Evolutionary conservation across 2,329 filamentous ascomycete genomes (phyloP).

Genomic region (Trichoderma aggressivum): DNA sequence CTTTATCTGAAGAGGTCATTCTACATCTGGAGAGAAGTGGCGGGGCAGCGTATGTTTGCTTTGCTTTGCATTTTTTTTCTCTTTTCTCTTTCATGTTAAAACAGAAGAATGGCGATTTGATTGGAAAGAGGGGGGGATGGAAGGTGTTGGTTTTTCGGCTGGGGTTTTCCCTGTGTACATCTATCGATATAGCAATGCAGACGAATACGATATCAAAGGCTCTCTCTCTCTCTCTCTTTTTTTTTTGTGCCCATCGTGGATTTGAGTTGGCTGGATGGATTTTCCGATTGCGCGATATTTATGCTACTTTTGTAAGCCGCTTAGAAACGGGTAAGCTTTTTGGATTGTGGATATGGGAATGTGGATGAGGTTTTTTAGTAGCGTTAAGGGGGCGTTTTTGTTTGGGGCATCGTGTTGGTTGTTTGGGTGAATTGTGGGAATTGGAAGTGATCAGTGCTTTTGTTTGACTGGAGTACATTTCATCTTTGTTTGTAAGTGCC

Average conservation of each 20-base stretch:
- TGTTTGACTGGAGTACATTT: background rate
- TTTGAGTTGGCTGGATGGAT: background rate
- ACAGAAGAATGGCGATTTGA: background rate
- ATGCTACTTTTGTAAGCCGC: background rate
- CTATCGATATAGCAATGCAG: background rate
- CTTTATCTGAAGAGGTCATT: background rate
- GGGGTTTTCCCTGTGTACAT: slow-evolving; percentile 7
- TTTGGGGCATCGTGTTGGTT: background rate
- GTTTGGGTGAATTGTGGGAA: background rate
- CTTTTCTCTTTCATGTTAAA: background rate
- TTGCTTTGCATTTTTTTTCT: background rate
- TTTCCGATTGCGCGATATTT: background rate
- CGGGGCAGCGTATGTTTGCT: background rate
- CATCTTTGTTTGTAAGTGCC: background rate
- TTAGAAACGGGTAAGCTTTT: background rate
- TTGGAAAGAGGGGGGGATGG: background rate
- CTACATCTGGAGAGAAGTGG: slow-evolving; percentile 1
- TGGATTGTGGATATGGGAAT: background rate
- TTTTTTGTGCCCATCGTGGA: background rate
- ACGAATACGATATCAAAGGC: background rate
- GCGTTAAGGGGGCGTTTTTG: background rate
- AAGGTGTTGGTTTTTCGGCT: background rate
- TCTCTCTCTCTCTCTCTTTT: no score
- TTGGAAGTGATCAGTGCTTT: background rate
- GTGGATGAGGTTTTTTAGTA: background rate